phyloP scores from a whole-genome alignment of 2,329 filamentous ascomycete species.

The Cordyceps pruinosa region DNA sequence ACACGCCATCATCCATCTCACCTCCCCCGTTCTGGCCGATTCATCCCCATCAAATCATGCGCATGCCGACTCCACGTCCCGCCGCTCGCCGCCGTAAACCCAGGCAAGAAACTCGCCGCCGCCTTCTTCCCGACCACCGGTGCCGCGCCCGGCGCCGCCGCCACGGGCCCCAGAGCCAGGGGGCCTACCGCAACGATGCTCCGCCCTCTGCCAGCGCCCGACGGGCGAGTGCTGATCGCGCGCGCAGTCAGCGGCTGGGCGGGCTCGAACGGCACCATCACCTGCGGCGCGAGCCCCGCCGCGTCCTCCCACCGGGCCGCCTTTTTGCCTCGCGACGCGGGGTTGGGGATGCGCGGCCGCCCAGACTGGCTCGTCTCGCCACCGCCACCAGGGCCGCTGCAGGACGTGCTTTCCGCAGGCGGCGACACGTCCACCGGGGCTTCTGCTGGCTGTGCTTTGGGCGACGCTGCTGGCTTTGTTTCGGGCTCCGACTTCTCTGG shows the following conservation, averaged over 20 bases:
- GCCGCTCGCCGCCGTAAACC: slow-evolving; percentile 43
- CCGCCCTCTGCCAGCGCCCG: not conserved
- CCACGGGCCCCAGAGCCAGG: not conserved
- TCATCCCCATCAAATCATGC: slow-evolving; percentile 57
- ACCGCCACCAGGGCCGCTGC: too few relatives aligned
- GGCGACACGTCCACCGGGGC: not conserved
- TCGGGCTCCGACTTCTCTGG: not conserved
- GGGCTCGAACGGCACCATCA: slow-evolving; percentile 31
- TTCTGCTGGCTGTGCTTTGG: too few relatives aligned
- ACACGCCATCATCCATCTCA: not conserved
- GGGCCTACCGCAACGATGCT: slow-evolving; percentile 1
- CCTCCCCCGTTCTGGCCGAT: slow-evolving; percentile 35
- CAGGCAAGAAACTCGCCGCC: slow-evolving; percentile 24
- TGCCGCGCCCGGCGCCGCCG: not conserved
- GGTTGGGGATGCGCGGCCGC: slow-evolving; percentile 32
- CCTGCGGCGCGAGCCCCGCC: slow-evolving; percentile 40
- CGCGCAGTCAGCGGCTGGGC: slow-evolving; percentile 3
- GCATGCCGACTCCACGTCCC: slow-evolving; percentile 66
- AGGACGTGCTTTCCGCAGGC: not conserved
- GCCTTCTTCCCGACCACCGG: not conserved
- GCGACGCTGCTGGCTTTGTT: not conserved
- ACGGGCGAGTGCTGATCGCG: not conserved
- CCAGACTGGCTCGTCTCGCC: not conserved
- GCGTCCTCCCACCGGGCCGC: slow-evolving; percentile 46
- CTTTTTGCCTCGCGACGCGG: slow-evolving; percentile 47